Percentiles rank a stretch among this genome's conserved stretches.
Evolutionary conservation across 2,329 filamentous ascomycete genomes (phyloP).

Genomic region (Diaporthe helianthi): DNA sequence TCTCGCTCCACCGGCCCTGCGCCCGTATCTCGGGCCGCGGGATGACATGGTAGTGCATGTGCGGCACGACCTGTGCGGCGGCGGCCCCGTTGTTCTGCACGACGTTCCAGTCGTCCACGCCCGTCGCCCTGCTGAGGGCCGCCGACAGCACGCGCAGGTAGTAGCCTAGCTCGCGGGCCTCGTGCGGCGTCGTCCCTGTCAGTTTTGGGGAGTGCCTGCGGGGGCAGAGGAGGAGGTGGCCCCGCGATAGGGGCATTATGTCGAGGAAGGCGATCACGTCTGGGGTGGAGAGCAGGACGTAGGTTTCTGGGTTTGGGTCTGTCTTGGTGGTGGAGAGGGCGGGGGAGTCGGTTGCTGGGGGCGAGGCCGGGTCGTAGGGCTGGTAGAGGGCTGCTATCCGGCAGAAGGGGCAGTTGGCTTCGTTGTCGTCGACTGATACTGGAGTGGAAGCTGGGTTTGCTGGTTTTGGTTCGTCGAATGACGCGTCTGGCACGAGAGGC

Average conservation of each 20-base stretch:
- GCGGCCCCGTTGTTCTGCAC: conserved; percentile 94
- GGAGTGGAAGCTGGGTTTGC: conserved; percentile 15
- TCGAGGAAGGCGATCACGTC: conserved; percentile 88
- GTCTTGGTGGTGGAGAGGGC: conserved; percentile 45
- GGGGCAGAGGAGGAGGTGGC: conserved; percentile 84
- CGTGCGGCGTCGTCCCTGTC: conserved; percentile 68
- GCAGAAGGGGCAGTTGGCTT: conserved; percentile 66
- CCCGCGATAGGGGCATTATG: conserved; percentile 84
- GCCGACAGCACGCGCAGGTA: conserved; percentile 76
- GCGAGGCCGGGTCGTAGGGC: conserved; percentile 53
- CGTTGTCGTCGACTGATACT: conserved; percentile 16
- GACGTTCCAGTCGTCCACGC: conserved; percentile 88
- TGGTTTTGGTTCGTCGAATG: conserved; percentile 27
- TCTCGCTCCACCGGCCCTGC: conserved; percentile 61
- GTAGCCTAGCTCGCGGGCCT: conserved; percentile 71
- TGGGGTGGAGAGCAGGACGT: conserved; percentile 79
- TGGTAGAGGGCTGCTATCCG: conserved; percentile 59
- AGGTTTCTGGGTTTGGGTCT: conserved; percentile 54
- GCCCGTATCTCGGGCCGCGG: conserved; percentile 75
- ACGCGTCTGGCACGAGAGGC: conserved; percentile 27
- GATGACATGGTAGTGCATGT: conserved; percentile 95
- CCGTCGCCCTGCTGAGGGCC: conserved; percentile 73
- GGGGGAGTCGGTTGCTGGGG: conserved; percentile 48
- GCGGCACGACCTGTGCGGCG: conserved; percentile 90
- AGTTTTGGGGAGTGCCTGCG: conserved; percentile 80